Evolutionary conservation across 495 filamentous ascomycete genomes (phyloP), one percentile per base, ranked within the genome.

Genomic region (Neurospora sp.): DNA sequence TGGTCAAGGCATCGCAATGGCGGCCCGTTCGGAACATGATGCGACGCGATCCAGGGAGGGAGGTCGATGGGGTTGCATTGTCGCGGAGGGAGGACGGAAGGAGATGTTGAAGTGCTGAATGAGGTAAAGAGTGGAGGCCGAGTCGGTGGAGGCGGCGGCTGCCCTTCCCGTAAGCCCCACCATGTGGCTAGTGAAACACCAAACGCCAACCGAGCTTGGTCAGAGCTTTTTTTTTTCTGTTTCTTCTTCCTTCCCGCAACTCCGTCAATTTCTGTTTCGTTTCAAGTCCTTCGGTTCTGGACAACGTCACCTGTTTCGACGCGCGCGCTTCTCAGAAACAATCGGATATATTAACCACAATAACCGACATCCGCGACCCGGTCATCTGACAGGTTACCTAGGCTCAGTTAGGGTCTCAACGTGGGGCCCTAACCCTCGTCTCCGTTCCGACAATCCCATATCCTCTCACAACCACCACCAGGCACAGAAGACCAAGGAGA

Each of bases 11-110:
- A 40, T 76, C 77, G 78, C 77, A 43, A 77, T 73, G 70, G 71
- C 78, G 78, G 78, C 24, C 78, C 78, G 78, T 39, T 54, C 15
- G 71, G 42, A 34, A 34, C 15, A 34, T 34, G 54, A 66, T 62
- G 24, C 19, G 71, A 37, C 71, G 34, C 39, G 36, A 62, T 66
- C 48, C 70, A 75, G 74, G 77, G 36, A 69, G 59, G 3, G 8
- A 24, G 43, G 59, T 48, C n/a, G 62, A 31, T 70, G 73, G 42
- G 38, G 78, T 80, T 75, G 77, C 75, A 80, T 72, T 80, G 48
- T 77, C 34, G 70, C 78, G 78, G 78, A 80, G 70, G 74, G 43
- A 75, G 62, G 39, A 69, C 78, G 78, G 78, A 80, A 73, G 73
- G 45, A 75, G 38, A 62, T 36, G 69, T 48, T 17, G 10, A 40